Conservation (phyloP, 2,329 filamentous ascomycete genomes). For the Ceratocystis eucalypticola region DNA sequence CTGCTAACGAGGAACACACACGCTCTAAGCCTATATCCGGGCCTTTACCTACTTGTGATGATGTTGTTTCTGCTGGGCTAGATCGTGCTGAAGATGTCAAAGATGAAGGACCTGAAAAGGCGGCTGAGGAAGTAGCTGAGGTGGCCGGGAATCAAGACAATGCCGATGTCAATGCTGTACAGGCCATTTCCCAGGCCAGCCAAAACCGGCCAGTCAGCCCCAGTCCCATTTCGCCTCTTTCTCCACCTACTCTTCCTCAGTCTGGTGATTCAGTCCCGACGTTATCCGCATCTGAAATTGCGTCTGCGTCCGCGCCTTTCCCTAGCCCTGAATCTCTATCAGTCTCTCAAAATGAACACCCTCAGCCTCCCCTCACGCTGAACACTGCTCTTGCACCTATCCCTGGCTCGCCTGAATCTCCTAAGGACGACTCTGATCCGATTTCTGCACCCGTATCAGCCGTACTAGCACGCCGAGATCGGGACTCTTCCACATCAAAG, state of each 20-base stretch:
- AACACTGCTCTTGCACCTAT: constrained; percentile 12
- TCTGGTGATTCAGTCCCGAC: neutral
- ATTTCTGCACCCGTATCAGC: neutral
- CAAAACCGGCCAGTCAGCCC: neutral
- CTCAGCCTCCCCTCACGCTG: neutral
- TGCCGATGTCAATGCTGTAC: neutral
- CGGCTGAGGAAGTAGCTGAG: neutral
- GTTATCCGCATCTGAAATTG: neutral
- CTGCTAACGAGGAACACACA: neutral
- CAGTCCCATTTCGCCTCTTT: neutral
- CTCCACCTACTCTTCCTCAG: neutral
- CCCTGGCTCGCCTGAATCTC: constrained; percentile 17
- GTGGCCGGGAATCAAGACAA: neutral
- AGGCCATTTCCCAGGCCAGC: neutral
- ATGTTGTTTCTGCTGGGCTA: neutral
- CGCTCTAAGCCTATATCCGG: neutral
- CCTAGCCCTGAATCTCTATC: neutral
- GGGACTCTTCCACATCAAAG: constrained; percentile 3
- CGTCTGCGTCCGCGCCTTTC: neutral
- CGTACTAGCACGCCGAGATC: neutral
- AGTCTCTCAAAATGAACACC: neutral
- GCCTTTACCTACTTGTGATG: neutral
- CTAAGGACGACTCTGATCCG: neutral
- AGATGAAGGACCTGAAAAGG: neutral
- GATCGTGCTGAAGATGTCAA: neutral